Percentiles rank a stretch among this genome's conserved stretches.
phyloP scores from a whole-genome alignment of 2,329 filamentous ascomycete genomes.

The Fusarium sp. region DNA sequence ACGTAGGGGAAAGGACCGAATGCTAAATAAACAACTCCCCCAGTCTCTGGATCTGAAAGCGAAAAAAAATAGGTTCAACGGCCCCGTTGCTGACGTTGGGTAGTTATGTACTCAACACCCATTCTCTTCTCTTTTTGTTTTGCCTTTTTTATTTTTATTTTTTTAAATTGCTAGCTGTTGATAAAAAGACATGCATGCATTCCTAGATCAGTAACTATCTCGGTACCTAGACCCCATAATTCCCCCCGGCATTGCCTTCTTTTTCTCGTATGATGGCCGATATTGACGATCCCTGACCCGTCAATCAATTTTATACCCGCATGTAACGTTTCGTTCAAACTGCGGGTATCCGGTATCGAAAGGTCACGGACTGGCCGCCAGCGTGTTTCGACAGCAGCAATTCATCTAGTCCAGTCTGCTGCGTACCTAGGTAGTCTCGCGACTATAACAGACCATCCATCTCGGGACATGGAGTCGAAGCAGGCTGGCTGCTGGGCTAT shows the following conservation, averaged over 20 bases:
- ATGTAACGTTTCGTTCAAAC: constrained; percentile 36
- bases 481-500: too few relatives aligned
- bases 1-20: constrained; percentile 42
- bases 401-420: background rate
- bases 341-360: constrained; percentile 21
- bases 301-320: constrained; percentile 29
- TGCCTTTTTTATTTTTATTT: too few relatives aligned
- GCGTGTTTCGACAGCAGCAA: constrained; percentile 1
- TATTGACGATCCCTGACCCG: constrained; percentile 24
- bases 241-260: constrained; percentile 12
- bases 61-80: constrained; percentile 5
- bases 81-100: too few relatives aligned
- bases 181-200: too few relatives aligned
- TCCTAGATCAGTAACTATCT: too few relatives aligned
- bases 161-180: too few relatives aligned
- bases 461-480: too few relatives aligned
- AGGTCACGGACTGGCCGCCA: background rate
- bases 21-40: background rate
- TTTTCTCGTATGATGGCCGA: constrained; percentile 19
- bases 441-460: too few relatives aligned
- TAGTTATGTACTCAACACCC: background rate
- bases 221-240: constrained; percentile 14
- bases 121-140: background rate
- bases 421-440: too few relatives aligned
- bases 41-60: constrained; percentile 2